Evolutionary conservation across 176 grass and related monocot species (phyloP).

Genomic region (Tuctoria greenei): DNA sequence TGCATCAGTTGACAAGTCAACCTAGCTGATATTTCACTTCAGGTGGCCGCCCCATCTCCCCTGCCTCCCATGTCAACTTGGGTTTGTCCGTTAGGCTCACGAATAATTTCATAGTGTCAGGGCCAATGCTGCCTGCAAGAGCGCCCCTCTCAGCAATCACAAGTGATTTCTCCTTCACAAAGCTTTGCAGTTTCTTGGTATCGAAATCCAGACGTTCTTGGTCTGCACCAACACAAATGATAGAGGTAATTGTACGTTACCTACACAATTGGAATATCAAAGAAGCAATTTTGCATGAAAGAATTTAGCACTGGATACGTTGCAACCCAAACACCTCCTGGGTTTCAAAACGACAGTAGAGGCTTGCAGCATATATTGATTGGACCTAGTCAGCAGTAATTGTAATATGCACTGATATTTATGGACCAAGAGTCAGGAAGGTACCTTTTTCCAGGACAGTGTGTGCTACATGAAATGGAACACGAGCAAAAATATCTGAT

Average conservation of each 20-base stretch:
- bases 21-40: slow-evolving; percentile 23
- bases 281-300: not conserved
- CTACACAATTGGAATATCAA: not conserved
- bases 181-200: slow-evolving; percentile 82
- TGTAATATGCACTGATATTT: slow-evolving; percentile 25
- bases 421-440: not conserved
- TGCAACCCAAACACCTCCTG: not conserved
- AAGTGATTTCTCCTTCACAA: slow-evolving; percentile 82
- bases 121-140: slow-evolving; percentile 59
- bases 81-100: slow-evolving; percentile 62
- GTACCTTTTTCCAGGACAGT: slow-evolving; percentile 75
- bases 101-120: slow-evolving; percentile 58
- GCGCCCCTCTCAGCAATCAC: slow-evolving; percentile 84
- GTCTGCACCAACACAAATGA: slow-evolving; percentile 44
- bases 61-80: slow-evolving; percentile 29
- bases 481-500: slow-evolving; percentile 74
- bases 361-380: not conserved
- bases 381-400: not conserved
- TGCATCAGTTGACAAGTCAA: not conserved
- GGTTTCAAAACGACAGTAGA: slow-evolving; percentile 7
- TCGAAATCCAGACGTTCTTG: slow-evolving; percentile 72
- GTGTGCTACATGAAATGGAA: slow-evolving; percentile 86
- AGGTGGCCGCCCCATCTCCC: not conserved
- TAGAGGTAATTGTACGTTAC: not conserved
- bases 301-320: not conserved